phyloP scores from a whole-genome alignment of 176 grass and related monocot species.

The Guadua angustifolia region DNA sequence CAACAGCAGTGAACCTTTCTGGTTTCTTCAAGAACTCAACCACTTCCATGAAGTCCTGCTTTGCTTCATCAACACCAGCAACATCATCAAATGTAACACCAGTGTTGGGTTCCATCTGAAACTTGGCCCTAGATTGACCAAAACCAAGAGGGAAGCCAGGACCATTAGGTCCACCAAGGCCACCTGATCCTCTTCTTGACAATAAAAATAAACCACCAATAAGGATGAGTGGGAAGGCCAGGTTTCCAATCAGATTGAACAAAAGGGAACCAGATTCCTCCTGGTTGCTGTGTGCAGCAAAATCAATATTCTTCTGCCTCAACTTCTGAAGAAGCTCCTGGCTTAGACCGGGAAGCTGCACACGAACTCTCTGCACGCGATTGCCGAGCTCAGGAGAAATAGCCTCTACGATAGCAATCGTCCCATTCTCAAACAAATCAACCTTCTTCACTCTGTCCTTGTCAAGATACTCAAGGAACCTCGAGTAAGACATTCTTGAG shows the following conservation, averaged over 20 bases:
- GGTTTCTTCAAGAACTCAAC: slow-evolving; percentile 98
- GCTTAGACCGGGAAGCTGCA: slow-evolving; percentile 90
- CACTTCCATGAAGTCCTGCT: slow-evolving; percentile 99
- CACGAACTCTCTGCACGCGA: slow-evolving; percentile 85
- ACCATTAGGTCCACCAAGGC: slow-evolving; percentile 84
- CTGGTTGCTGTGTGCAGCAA: slow-evolving; percentile 88
- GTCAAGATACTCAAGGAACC: slow-evolving; percentile 96
- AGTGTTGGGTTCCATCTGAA: slow-evolving; percentile 99
- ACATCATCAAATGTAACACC: slow-evolving; percentile 97
- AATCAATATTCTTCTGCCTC: slow-evolving; percentile 96
- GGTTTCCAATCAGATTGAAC: slow-evolving; percentile 92
- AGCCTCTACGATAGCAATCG: slow-evolving; percentile 90
- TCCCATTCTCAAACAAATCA: slow-evolving; percentile 93
- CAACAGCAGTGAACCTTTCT: slow-evolving; percentile 96
- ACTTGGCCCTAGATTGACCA: slow-evolving; percentile 94
- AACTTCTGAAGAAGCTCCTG: slow-evolving; percentile 97
- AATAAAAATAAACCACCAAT: slow-evolving; percentile 91
- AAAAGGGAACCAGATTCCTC: slow-evolving; percentile 89
- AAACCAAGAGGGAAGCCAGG: slow-evolving; percentile 91
- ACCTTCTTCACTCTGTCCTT: slow-evolving; percentile 96
- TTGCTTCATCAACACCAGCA: slow-evolving; percentile 91
- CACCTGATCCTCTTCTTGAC: slow-evolving; percentile 82
- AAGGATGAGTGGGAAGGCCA: slow-evolving; percentile 95
- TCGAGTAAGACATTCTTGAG: slow-evolving; percentile 97
- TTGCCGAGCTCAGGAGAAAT: slow-evolving; percentile 94